Base-by-base conservation (phyloP, 345 rosid species). In the Ceriops tagal region DNA sequence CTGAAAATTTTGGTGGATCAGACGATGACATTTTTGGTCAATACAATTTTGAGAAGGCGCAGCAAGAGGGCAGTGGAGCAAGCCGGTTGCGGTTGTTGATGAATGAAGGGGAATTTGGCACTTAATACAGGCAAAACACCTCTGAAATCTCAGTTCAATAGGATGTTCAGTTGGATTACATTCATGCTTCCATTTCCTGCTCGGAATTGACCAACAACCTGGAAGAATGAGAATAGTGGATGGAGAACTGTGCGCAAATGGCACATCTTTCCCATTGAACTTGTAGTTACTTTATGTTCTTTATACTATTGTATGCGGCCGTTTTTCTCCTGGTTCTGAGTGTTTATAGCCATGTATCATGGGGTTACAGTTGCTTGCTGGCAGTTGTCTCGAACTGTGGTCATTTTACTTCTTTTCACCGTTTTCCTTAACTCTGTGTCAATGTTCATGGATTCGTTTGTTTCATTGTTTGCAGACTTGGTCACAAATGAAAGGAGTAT, bases 21-120 rank as follows among this genome's bases (percentile, higher is more conserved):
- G 27, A 43, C 16, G 9, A 55, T 43, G 43, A 59, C 65, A 52
- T 67, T 34, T 58, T 49, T 39, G 43, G 52, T 22, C 32, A 70
- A 65, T 59, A 43, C 76, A 68, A 52, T 71, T 77, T 68, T 77
- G 64, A 47, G 57, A 67, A 67, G 51, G 32, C n/a, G 16, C 47
- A 10, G 46, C 7, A 52, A 15, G 1, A n/a, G 62, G 34, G n/a
- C 30, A 20, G 43, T 65, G 66, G 75, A 76, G 55, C 39, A 19
- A 53, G 51, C 31, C 55, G 5, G 61, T 43, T n/a, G 47, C 21
- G 47, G 59, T 61, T 66, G 22, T 62, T 0, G 32, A 30, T 35
- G 26, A 55, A 43, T 21, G 18, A 16, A 53, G 24, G 3, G 21
- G 21, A 8, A 3, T 13, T 11, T 43, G 49, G 49, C 49, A 3